Evolutionary conservation across 73 alveolate species (phyloP).

Genomic region (Breviolum minutum): DNA sequence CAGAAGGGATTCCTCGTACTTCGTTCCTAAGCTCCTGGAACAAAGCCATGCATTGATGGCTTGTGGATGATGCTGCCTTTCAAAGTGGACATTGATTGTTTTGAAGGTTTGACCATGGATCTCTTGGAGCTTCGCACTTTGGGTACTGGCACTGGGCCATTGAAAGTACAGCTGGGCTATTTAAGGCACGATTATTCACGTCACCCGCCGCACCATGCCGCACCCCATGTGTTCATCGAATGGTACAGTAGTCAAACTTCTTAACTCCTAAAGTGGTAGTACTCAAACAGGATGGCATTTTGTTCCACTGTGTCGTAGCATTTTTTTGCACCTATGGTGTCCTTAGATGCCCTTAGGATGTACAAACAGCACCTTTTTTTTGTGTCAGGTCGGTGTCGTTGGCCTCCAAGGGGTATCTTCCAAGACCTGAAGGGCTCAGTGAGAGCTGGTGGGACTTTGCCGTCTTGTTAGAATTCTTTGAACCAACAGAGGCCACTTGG

Average conservation of each 20-base stretch:
- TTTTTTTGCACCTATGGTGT: neutral
- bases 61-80: neutral
- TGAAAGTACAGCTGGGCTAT: slow-evolving; percentile 53
- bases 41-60: neutral
- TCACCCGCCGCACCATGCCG: neutral
- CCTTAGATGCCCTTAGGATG: neutral
- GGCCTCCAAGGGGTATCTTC: slow-evolving; percentile 66
- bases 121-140: slow-evolving; percentile 48
- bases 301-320: neutral
- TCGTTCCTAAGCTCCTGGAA: neutral
- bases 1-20: neutral
- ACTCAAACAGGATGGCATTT: no score
- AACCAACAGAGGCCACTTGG: slow-evolving; percentile 24
- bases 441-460: slow-evolving; percentile 74
- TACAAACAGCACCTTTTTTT: no score
- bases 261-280: neutral
- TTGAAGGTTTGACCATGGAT: slow-evolving; percentile 31
- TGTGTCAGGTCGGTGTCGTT: slow-evolving; percentile 55
- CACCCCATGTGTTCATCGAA: no score
- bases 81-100: neutral
- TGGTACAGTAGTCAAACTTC: neutral
- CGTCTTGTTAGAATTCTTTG: slow-evolving; percentile 66
- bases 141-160: slow-evolving; percentile 64
- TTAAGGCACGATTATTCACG: slow-evolving; percentile 39
- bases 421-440: slow-evolving; percentile 58